Evolutionary conservation across 371 early-diverging fungal species (phyloP), one percentile per base, ranked within the genome.

Genomic region (Mortierella sp.): DNA sequence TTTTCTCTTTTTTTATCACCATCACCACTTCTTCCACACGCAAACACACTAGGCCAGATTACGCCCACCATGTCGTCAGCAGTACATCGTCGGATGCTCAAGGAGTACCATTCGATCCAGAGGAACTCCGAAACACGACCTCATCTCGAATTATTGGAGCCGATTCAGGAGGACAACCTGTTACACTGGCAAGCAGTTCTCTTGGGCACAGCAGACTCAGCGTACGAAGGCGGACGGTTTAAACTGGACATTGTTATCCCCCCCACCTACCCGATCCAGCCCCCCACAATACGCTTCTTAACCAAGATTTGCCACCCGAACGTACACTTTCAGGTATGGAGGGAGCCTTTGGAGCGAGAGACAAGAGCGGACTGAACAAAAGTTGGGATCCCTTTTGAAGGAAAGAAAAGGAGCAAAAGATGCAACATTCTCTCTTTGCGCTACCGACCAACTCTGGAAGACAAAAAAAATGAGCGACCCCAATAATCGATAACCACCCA

Each of bases 131-230:
- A 68, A 14, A 61, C 80, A 16, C 80, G 85, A 53, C 85, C 89
- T 21, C 87, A 89, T 73, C 84, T 93, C 28, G 73, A 82, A 46
- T 72, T 83, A 31, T 81, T 93, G 6, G 68, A 82, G 41, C 94
- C n/a, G n/a, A 64, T 83, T 27, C 78, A 83, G 38, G 95, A 95
- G 76, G 92, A 93, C 43, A 86, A 96, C 69, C 81, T 99, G 27
- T 84, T 93, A 38, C 80, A 82, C 24, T 99, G 99, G 99, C 84
- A 84, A 41, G 98, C 96, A 5, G 83, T 89, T 50, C 70, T 99
- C 45, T 83, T 83, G 3, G 97, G 97, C 9, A 90, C 94, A 9
- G 67, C 81, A 9, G 94, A 90, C 49, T 91, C 96, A 43, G 91
- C 96, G 6, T 99, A 97, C 73, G 89, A 93, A 80, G 89, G 89